These are phyloP conservation scores for Geotrichum europaeum DNA, from an alignment of 1,139 yeast species.

Conservation along the genomic window DNA sequence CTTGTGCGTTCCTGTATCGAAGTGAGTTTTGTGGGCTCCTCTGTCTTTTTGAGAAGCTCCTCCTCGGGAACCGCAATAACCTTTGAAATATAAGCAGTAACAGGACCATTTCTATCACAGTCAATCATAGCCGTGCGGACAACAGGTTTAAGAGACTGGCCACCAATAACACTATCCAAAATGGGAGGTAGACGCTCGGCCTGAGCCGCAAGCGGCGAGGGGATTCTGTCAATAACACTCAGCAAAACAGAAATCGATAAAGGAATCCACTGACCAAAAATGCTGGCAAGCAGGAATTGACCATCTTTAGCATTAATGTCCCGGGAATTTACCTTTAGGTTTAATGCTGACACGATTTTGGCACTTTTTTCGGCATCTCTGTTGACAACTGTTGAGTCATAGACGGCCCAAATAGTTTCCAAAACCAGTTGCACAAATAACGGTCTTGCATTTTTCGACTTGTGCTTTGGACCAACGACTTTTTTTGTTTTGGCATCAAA, in stretches of 20 bases:
- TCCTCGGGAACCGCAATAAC: constrained; percentile 76
- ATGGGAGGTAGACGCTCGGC: constrained; percentile 61
- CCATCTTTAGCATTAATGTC: constrained; percentile 78
- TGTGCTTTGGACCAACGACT: constrained; percentile 46
- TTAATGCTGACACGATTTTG: constrained; percentile 66
- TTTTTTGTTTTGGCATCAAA: constrained; percentile 86
- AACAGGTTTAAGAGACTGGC: constrained; percentile 35
- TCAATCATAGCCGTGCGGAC: constrained; percentile 52
- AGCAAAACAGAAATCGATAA: constrained; percentile 78
- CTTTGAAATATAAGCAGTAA: constrained; percentile 83
- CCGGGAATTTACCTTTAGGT: constrained; percentile 62
- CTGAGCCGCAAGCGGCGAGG: constrained; percentile 79
- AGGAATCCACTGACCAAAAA: constrained; percentile 94
- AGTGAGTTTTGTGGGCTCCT: constrained; percentile 46
- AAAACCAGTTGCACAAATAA: constrained; percentile 80
- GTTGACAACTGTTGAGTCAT: constrained; percentile 60
- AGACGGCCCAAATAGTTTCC: constrained; percentile 90
- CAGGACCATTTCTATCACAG: constrained; percentile 60
- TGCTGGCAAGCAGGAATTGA: constrained; percentile 53
- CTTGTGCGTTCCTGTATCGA: constrained; percentile 52
- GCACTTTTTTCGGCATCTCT: constrained; percentile 66
- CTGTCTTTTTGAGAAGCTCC: constrained; percentile 37
- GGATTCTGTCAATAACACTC: constrained; percentile 77
- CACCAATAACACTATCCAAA: constrained; percentile 51
- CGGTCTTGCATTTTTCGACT: constrained; percentile 55